phyloP scores from a whole-genome alignment of 345 rosid species.

The Laguncularia racemosa region DNA sequence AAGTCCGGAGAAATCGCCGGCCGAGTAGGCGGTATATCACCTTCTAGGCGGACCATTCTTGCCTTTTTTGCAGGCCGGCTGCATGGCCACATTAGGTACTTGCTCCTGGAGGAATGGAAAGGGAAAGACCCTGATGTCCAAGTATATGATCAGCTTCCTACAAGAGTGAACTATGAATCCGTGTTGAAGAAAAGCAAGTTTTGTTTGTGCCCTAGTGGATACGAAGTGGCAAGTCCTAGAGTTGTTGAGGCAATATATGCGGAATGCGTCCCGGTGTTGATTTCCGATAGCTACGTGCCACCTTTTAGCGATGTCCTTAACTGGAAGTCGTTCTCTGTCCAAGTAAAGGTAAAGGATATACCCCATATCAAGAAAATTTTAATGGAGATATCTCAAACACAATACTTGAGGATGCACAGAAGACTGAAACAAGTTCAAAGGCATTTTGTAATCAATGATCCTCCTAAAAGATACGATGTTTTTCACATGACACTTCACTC shows the following conservation, averaged over 20 bases:
- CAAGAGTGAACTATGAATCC: slow-evolving; percentile 24
- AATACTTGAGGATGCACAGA: slow-evolving; percentile 29
- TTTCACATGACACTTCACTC: slow-evolving; percentile 34
- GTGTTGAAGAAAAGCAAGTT: slow-evolving; percentile 53
- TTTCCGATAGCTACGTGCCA: slow-evolving; percentile 41
- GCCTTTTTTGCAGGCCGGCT: slow-evolving; percentile 69
- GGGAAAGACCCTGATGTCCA: slow-evolving; percentile 41
- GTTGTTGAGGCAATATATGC: slow-evolving; percentile 61
- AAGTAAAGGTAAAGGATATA: slow-evolving; percentile 31
- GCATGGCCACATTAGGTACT: slow-evolving; percentile 56
- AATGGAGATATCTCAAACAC: slow-evolving; percentile 19
- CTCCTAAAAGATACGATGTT: slow-evolving; percentile 26
- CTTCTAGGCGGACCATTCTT: slow-evolving; percentile 31
- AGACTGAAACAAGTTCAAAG: slow-evolving; percentile 33
- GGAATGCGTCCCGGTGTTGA: slow-evolving; percentile 56
- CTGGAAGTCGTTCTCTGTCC: slow-evolving; percentile 53
- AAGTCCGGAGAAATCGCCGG: slow-evolving; percentile 43
- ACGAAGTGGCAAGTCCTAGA: slow-evolving; percentile 47
- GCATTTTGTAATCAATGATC: slow-evolving; percentile 29
- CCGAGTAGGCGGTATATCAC: slow-evolving; percentile 39
- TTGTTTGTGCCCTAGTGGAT: slow-evolving; percentile 63
- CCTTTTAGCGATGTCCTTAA: slow-evolving; percentile 56
- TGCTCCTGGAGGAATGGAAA: slow-evolving; percentile 54
- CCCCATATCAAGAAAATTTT: slow-evolving; percentile 35
- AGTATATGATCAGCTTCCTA: slow-evolving; percentile 43